Evolutionary conservation across 2,329 filamentous ascomycete species (phyloP), one percentile per base, ranked within the genome.

Genomic region (Fusarium nelsonii): DNA sequence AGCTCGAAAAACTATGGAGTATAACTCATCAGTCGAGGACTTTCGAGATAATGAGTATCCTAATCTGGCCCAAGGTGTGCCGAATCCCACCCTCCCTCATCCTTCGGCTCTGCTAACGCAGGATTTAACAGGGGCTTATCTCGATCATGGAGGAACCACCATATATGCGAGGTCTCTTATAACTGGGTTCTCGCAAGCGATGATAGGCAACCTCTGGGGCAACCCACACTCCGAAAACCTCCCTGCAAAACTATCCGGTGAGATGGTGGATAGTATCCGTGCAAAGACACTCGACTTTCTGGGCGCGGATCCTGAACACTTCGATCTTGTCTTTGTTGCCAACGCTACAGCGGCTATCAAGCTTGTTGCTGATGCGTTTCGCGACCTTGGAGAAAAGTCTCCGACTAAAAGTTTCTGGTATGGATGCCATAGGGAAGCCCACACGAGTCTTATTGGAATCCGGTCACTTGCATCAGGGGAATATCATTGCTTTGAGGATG

Each of bases 361-460:
- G 74, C 78, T 90, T 9, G 85, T 90, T 15, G 84, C 83, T 43
- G 88, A 89, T 48, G 82, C 82, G 34, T 87, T 90, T 70, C 80
- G 83, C 30, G 86, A 87, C 68, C 78, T 86, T 28, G 82, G 84
- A 4, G 83, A 81, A 75, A 83, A 80, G 69, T 84, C 78, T 12
- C 78, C 79, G 52, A 75, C 81, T 41, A 74, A 79, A 46, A 73
- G 78, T 18, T 88, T 89, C 73, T 85, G 84, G 81, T 90, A 88
- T 73, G 85, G 84, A 16, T 88, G 89, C 68, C 88, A 90, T 75
- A 82, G 83, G 58, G 88, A 90, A 69, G 81, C 85, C 4, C 88
- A 90, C 74, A 90, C 87, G 12, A 89, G 87, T 69, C 77, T 90
- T 23, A 85, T 96, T 30, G 92, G 93, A 0, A 86, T 92, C 12